These are phyloP conservation scores for Globisporangium camurandrum DNA, from an alignment of 352 stramenopile species.

Conservation along the genomic window DNA sequence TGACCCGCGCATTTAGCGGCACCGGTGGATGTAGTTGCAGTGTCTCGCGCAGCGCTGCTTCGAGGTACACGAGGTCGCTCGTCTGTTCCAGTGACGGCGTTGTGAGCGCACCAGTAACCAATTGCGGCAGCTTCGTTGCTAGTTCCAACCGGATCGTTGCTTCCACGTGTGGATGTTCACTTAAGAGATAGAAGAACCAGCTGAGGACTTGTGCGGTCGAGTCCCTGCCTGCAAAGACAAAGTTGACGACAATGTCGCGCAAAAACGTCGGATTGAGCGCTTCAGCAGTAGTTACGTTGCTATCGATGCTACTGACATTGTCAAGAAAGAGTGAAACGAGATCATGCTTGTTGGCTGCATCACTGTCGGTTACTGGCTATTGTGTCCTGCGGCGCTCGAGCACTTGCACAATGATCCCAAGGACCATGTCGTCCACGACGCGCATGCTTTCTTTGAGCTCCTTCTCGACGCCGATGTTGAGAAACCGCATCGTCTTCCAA, in stretches of 20 bases:
- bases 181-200: slow-evolving; percentile 78
- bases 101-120: slow-evolving; percentile 16
- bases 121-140: slow-evolving; percentile 21
- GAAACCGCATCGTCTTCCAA: no score
- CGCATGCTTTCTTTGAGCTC: no score
- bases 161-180: slow-evolving; percentile 36
- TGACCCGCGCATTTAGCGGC: slow-evolving; percentile 40
- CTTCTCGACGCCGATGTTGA: no score
- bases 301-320: slow-evolving; percentile 6
- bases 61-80: slow-evolving; percentile 50
- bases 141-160: slow-evolving; percentile 31
- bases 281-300: background rate
- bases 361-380: background rate
- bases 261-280: background rate
- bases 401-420: slow-evolving; percentile 9
- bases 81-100: slow-evolving; percentile 32
- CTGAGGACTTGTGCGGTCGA: slow-evolving; percentile 65
- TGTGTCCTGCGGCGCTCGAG: background rate
- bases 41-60: slow-evolving; percentile 55
- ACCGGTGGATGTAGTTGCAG: slow-evolving; percentile 57
- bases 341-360: slow-evolving; percentile 8
- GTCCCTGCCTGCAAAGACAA: slow-evolving; percentile 69
- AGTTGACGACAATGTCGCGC: slow-evolving; percentile 78
- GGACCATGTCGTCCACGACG: slow-evolving; percentile 8
- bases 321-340: slow-evolving; percentile 51